Conservation (phyloP, 768 basidiomycete genomes). For the Lentinula sp. region DNA sequence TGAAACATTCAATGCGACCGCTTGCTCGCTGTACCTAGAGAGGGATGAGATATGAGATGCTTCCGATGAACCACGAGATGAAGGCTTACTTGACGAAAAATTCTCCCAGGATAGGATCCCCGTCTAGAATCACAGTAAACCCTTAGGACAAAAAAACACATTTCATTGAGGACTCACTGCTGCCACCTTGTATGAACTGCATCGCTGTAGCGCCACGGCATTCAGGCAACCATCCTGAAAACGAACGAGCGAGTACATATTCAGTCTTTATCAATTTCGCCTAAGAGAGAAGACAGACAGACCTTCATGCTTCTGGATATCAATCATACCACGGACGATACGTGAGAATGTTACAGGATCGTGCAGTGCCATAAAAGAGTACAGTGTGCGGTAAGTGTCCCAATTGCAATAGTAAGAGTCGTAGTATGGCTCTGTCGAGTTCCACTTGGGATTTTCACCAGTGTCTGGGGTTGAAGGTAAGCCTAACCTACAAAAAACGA, state of each 20-base stretch:
- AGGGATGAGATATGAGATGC: background rate
- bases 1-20: slow-evolving; percentile 40
- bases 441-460: slow-evolving; percentile 63
- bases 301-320: slow-evolving; percentile 65
- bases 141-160: background rate
- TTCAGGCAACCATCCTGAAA: slow-evolving; percentile 59
- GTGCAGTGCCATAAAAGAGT: slow-evolving; percentile 57
- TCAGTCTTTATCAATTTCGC: background rate
- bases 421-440: slow-evolving; percentile 58
- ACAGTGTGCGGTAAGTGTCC: slow-evolving; percentile 62
- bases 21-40: slow-evolving; percentile 44
- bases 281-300: background rate
- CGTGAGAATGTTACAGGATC: slow-evolving; percentile 52
- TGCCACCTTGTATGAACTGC: slow-evolving; percentile 46
- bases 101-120: slow-evolving; percentile 59
- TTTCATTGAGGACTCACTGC: slow-evolving; percentile 31
- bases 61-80: background rate
- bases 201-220: slow-evolving; percentile 37
- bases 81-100: slow-evolving; percentile 54
- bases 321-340: slow-evolving; percentile 60
- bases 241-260: background rate
- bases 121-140: slow-evolving; percentile 30
- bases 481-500: background rate
- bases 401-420: slow-evolving; percentile 69
- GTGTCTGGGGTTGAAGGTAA: slow-evolving; percentile 32